Evolutionary conservation across 1,284 basidiomycete genomes (phyloP), one percentile per base, ranked within the genome.

Genomic region (Trametes hirsuta): DNA sequence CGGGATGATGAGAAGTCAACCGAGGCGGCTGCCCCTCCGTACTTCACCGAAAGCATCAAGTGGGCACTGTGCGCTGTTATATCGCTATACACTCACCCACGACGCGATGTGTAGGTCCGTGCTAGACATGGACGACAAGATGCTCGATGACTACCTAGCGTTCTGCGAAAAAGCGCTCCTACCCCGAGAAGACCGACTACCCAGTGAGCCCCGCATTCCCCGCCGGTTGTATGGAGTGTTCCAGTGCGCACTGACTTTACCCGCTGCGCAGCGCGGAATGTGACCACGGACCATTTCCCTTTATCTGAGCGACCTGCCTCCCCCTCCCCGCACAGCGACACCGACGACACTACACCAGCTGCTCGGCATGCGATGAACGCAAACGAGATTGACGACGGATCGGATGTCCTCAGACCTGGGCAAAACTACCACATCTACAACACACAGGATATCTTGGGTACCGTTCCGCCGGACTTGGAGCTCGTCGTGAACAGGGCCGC

Each of bases 81-180:
- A 11, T 15, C 6, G 6, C 1, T 51, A 15, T 10, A 14, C 2
- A 22, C 30, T 15, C 41, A 25, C 47, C 46, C 14, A 48, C 30
- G 6, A 8, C 3, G 30, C 6, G 6, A 3, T 12, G 68, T 47
- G 47, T 70, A 91, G 90, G 72, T 75, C 81, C 21, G 80, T 83
- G 46, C 79, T 82, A 15, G 81, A 87, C 65, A 74, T 89, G 66
- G 76, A 77, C 55, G 81, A 80, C 11, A 70, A 71, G 18, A 77
- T 79, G 70, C 68, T 92, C 53, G 90, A 93, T 63, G 79, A 80
- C 41, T 94, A 92, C 69, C 73, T 94, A 35, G 74, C 75, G 24
- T 88, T 93, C 62, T 89, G 87, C 66, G 82, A 87, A 69, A 74
- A 74, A 25, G 84, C 84, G 6, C 69, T 93, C 50, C 65, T 85